A percentile compares a stretch with the other conserved stretches of the same genome.
These are phyloP conservation scores for Adansonia madagascariensis DNA, from an alignment of 441 rosid genomes.

Conservation along the genomic window DNA sequence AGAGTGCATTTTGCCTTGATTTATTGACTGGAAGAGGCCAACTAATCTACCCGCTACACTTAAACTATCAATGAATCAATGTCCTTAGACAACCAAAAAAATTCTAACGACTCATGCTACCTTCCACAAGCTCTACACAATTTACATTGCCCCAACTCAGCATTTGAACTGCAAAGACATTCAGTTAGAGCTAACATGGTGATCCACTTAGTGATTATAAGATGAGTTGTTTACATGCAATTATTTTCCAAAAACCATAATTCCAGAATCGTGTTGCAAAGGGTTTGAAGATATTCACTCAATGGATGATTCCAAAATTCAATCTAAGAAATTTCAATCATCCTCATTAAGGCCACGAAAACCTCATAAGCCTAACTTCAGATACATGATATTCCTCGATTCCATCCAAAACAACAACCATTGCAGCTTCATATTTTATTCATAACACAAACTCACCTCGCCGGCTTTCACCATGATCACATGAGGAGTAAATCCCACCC, in stretches of 20 bases:
- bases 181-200: not conserved
- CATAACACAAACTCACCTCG: constrained; percentile 45
- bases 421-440: not conserved
- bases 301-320: not conserved
- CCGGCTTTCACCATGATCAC: constrained; percentile 85
- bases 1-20: not conserved
- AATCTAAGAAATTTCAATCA: not conserved
- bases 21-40: not conserved
- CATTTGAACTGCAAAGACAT: not conserved
- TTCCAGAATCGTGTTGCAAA: not conserved
- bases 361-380: not conserved
- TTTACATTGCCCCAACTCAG: not conserved
- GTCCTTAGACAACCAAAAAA: not conserved
- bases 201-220: not conserved
- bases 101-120: not conserved
- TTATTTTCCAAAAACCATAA: not conserved
- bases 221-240: not conserved
- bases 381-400: not conserved
- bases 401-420: not conserved
- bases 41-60: not conserved
- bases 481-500: constrained; percentile 95
- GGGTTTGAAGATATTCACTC: not conserved
- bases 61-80: not conserved
- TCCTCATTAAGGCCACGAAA: not conserved
- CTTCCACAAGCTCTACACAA: not conserved